phyloP scores from a whole-genome alignment of 345 rosid genomes.

The Lumnitzera littorea region DNA sequence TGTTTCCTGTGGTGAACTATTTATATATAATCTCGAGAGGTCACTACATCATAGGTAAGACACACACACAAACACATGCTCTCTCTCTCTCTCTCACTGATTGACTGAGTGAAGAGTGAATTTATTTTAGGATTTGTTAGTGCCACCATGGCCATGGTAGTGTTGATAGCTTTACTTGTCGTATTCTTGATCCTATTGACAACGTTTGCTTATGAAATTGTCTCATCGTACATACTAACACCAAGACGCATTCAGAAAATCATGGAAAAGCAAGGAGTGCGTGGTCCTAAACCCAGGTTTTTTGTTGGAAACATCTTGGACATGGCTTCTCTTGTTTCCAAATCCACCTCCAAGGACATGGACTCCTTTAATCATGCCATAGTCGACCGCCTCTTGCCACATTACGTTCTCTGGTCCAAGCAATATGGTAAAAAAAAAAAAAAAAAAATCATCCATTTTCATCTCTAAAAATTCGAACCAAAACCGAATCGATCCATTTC shows the following conservation, averaged over 20 bases:
- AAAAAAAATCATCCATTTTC: too few species aligned
- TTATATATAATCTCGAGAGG: too few species aligned
- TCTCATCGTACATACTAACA: slow-evolving; percentile 55
- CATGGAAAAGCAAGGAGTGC: slow-evolving; percentile 84
- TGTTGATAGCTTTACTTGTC: slow-evolving; percentile 15
- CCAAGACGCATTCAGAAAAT: slow-evolving; percentile 70
- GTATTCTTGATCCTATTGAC: slow-evolving; percentile 21
- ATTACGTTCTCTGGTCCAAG: slow-evolving; percentile 70
- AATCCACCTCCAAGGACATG: slow-evolving; percentile 55
- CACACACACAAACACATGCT: not conserved
- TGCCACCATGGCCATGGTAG: slow-evolving; percentile 9
- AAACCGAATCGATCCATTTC: too few species aligned
- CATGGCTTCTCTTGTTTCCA: slow-evolving; percentile 48
- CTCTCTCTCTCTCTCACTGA: slow-evolving; percentile 3
- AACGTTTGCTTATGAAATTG: slow-evolving; percentile 40
- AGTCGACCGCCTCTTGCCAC: slow-evolving; percentile 79
- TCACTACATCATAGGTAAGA: too few species aligned
- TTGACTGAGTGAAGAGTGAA: not conserved
- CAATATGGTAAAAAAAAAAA: slow-evolving; percentile 45
- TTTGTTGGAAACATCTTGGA: slow-evolving; percentile 79
- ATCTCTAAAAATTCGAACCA: not conserved
- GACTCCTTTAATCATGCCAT: slow-evolving; percentile 56
- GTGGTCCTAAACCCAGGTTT: slow-evolving; percentile 71
- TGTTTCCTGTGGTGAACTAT: too few species aligned
- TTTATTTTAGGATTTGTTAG: not conserved